Conservation (phyloP, 176 grass and related monocot genomes). For the Avena sativa region DNA sequence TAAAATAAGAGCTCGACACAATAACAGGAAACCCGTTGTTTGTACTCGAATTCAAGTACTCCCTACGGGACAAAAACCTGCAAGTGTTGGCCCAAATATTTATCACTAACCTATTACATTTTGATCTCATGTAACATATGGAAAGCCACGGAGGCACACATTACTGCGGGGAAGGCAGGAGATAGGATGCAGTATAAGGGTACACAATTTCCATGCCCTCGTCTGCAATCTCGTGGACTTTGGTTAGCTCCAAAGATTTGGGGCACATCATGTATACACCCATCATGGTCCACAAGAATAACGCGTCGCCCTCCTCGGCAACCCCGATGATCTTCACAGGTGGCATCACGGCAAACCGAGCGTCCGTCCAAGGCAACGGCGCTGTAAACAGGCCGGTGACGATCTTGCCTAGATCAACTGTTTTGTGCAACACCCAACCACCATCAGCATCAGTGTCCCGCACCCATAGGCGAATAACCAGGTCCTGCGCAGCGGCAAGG, state of each 20-base stretch:
- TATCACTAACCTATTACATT: background rate
- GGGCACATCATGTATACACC: background rate
- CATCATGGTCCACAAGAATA: background rate
- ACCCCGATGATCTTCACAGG: conserved; percentile 3
- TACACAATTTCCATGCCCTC: background rate
- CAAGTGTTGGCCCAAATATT: background rate
- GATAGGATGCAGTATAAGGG: background rate
- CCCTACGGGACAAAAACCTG: background rate
- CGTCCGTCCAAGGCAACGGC: background rate
- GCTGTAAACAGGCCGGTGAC: background rate
- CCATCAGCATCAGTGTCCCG: background rate
- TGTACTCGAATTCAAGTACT: background rate
- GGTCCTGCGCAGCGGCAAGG: background rate
- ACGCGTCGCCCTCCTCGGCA: background rate
- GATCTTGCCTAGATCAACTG: background rate
- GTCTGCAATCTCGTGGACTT: background rate
- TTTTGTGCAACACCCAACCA: background rate
- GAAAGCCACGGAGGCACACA: background rate
- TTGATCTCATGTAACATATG: background rate
- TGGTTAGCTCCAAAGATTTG: background rate
- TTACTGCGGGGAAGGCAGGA: background rate
- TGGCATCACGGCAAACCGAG: background rate
- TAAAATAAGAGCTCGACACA: background rate
- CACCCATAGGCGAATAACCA: background rate
- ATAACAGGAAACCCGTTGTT: background rate